Base-by-base conservation (phyloP, 768 basidiomycete species). In the Boletus sp. region DNA sequence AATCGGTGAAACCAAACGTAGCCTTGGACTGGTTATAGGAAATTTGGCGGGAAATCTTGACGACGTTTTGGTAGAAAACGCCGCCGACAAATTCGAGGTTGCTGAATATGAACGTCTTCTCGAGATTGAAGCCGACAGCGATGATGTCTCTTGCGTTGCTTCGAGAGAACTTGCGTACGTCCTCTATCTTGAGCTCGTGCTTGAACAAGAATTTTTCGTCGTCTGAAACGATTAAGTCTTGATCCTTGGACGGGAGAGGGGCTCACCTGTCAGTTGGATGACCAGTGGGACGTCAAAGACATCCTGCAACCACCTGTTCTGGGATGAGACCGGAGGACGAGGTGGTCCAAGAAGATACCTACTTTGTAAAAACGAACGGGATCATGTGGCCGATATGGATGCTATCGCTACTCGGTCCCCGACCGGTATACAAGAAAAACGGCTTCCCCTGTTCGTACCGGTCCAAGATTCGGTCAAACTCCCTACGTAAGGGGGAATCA, bases 131-230 rank as follows among this genome's bases (percentile, higher is more conserved):
- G 1, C 97, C 97, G 58, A 95, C 90, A 1, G 97, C 94, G 64
- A 99, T 98, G 67, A 98, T 96, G 71, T 98, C 96, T 62, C 82
- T 84, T n/a, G 94, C 89, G 67, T 98, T 99, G 67, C 84, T 82
- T 55, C 82, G 81, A 8, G 92, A 83, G 70, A 94, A 98, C 24
- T 78, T 77, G 67, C 85, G 84, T 20, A 90, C 90, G 70, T 98
- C 88, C 62, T 98, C 92, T 36, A 91, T 80, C 71, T 92, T 95
- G 57, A 97, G 83, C 62, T 90, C 90, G 54, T 94, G 91, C 73
- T 98, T 96, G 83, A 99, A 97, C 47, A 99, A 74, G 78, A 98
- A 99, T 72, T 99, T 99, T 71, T 99, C 97, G 72, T 99, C 97
- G 67, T 99, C 97, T 92, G 63, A 20, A 37, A 17, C 40, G 17